Percentiles rank a stretch among this genome's conserved stretches.
Conservation (phyloP, 768 basidiomycete species). For the Agrocybe pediades region DNA sequence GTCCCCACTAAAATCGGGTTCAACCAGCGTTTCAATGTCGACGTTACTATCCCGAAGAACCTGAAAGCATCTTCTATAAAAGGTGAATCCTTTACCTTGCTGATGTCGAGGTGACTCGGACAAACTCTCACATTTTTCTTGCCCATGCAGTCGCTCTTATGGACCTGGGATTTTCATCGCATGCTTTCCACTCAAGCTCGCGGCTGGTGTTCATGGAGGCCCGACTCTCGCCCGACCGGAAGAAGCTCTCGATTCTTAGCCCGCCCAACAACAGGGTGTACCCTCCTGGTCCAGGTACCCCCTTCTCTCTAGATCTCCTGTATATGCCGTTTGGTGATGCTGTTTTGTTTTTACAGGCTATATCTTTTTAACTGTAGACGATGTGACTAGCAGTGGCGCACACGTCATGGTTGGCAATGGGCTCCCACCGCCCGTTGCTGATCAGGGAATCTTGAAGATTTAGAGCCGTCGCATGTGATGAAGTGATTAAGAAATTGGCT, state of each 20-base stretch:
- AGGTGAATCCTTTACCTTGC: no score
- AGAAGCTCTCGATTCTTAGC: conserved; percentile 32
- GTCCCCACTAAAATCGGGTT: conserved; percentile 38
- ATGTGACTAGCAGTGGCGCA: conserved; percentile 37
- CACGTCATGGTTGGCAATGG: conserved; percentile 43
- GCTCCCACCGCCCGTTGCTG: conserved; percentile 36
- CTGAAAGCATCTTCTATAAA: conserved; percentile 28
- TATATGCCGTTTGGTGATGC: not conserved
- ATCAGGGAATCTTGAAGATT: conserved; percentile 28
- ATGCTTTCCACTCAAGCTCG: conserved; percentile 41
- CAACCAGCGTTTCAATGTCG: conserved; percentile 34
- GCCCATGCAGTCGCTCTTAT: conserved; percentile 33
- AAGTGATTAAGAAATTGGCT: no score
- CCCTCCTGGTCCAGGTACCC: conserved; percentile 40
- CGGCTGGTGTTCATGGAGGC: conserved; percentile 38
- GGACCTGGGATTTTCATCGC: conserved; percentile 44
- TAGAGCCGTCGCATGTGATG: not conserved
- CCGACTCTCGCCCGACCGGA: conserved; percentile 29
- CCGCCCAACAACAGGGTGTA: conserved; percentile 38
- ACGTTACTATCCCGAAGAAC: conserved; percentile 30
- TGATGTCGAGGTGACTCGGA: no score
- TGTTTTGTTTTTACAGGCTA: conserved; percentile 18
- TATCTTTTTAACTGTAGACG: conserved; percentile 32
- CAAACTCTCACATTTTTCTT: not conserved
- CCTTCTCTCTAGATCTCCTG: not conserved